Conservation (phyloP, 208 protist genomes). For the Leishmania tarentolae region DNA sequence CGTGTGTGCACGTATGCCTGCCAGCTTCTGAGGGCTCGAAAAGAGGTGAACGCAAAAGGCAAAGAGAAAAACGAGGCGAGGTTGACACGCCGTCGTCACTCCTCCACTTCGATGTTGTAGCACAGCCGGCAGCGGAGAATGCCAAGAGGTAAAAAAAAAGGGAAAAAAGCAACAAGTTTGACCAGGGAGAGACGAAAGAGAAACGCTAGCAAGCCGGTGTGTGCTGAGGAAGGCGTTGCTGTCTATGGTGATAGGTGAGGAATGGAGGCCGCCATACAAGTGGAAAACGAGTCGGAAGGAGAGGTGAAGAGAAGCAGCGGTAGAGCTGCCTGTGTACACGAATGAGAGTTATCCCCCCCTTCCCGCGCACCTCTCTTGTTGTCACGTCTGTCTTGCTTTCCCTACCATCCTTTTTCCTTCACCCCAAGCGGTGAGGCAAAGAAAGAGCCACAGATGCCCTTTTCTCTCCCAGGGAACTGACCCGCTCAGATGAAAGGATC, state of each 20-base stretch:
- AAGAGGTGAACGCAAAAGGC: background rate
- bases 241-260: background rate
- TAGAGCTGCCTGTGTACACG: background rate
- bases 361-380: background rate
- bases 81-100: background rate
- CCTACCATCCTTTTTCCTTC: background rate
- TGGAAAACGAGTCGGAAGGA: background rate
- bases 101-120: background rate
- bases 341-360: background rate
- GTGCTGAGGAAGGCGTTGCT: background rate
- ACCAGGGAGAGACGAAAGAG: background rate
- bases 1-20: background rate
- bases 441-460: background rate
- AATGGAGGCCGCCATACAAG: background rate
- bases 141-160: background rate
- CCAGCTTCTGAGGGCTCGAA: background rate
- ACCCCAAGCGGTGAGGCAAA: background rate
- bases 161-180: background rate
- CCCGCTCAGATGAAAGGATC: background rate
- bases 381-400: background rate
- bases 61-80: background rate
- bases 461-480: too few relatives aligned
- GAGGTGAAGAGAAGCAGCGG: background rate
- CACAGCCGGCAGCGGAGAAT: background rate
- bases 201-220: background rate